These are phyloP conservation scores for Colletotrichum gigasporum DNA, from an alignment of 2,329 filamentous ascomycete species.

Conservation along the genomic window DNA sequence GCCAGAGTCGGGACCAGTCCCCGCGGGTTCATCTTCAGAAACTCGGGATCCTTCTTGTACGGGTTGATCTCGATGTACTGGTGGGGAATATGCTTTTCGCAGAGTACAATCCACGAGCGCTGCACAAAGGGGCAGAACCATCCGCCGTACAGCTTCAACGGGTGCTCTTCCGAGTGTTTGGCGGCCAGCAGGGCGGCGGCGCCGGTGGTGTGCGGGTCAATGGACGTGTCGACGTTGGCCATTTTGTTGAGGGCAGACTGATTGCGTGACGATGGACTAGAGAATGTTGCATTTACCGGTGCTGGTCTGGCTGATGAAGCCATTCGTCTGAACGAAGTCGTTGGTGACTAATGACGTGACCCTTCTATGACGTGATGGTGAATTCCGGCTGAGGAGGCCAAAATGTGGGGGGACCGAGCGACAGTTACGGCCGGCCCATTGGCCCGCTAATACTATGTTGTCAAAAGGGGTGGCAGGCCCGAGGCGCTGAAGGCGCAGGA, in stretches of 20 bases:
- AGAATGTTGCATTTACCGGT: neutral
- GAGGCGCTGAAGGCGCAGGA: too few species aligned
- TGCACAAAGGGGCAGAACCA: conserved; percentile 82
- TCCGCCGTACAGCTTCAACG: conserved; percentile 74
- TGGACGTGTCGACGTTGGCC: conserved; percentile 57
- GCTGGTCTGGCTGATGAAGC: neutral
- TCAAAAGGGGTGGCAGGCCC: too few species aligned
- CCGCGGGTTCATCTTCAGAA: conserved; percentile 77
- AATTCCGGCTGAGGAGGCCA: neutral
- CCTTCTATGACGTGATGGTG: conserved; percentile 17
- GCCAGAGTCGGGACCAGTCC: conserved; percentile 78
- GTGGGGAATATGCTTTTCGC: conserved; percentile 78
- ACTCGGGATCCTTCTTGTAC: conserved; percentile 75
- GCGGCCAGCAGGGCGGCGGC: conserved; percentile 57
- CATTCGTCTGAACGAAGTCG: too few species aligned
- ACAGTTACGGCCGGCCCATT: too few species aligned
- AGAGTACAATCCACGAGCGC: conserved; percentile 76
- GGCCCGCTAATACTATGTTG: too few species aligned
- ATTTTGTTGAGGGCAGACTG: conserved; percentile 39
- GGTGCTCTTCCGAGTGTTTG: conserved; percentile 55
- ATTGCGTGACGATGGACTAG: neutral
- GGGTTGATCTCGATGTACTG: conserved; percentile 84
- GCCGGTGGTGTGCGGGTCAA: conserved; percentile 58
- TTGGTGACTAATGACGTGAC: neutral
- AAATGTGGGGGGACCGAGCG: neutral